Evolutionary conservation across 169 alveolate genomes (phyloP), one percentile per base, ranked within the genome.

Genomic region (Cryptosporidium felis): DNA sequence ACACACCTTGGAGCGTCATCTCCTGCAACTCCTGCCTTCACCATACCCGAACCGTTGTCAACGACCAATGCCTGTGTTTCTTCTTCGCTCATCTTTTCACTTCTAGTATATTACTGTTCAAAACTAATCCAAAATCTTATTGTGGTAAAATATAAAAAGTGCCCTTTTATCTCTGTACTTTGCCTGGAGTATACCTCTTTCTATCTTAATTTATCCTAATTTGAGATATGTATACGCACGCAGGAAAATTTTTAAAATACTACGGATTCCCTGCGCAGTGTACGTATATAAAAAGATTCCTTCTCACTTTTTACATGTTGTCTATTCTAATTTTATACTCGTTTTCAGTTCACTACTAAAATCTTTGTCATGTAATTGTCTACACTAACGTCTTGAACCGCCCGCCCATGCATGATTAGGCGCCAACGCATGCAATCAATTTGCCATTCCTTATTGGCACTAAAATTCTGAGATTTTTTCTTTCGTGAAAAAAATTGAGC

Each of bases 21-120:
- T 14, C 99, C 99, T 30, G 99, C 99, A 59, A 98, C 94, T 63
- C 99, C 99, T 44, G 99, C 99, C 93, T 98, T 98, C 92, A 97
- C 96, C 95, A 95, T 94, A 41, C 99, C 99, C 91, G 99, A 96
- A 51, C 99, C 99, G 88, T 97, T 97, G 93, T 97, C 99, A 82
- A 97, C 95, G 66, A 97, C 99, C 89, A 97, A 91, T 46, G 99
- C 98, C 74, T 94, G 94, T 58, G 93, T 90, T 85, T 95, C 97
- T 65, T 94, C 97, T 89, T 91, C 96, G 62, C 96, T 93, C 96
- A 93, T 93, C 80, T 92, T 91, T 30, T 38, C 45, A 66, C 61
- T 88, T 79, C 51, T 62, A 59, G 44, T 79, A 56, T 40, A 56
- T 40, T 21, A 56, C 62, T 30, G 62, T n/a, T n/a, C n/a, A n/a